Conservation (phyloP, 2,329 filamentous ascomycete genomes). For the Colletotrichum musae region DNA sequence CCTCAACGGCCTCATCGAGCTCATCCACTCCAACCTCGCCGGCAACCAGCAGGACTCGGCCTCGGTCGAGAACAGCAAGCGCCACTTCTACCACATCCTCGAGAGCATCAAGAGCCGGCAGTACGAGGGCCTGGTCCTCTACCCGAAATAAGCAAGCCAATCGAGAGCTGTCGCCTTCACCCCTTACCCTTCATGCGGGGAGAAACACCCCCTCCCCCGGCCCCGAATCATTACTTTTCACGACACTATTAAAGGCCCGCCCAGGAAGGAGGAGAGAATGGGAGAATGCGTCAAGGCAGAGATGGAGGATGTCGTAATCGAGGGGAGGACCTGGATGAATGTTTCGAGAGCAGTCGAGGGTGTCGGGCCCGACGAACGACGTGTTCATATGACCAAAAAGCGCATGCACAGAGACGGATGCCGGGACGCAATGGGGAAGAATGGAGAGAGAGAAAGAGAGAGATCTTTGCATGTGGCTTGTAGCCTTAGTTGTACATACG, state of each 20-base stretch:
- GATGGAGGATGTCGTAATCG: neutral
- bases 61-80: conserved; percentile 88
- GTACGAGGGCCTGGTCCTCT: conserved; percentile 90
- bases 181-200: neutral
- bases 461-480: conserved; percentile 19
- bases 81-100: conserved; percentile 94
- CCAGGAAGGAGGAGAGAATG: neutral
- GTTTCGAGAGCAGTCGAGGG: neutral
- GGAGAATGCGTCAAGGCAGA: neutral
- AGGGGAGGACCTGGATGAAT: neutral
- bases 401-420: conserved; percentile 27
- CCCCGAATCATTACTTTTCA: conserved; percentile 7
- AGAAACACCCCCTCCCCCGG: neutral
- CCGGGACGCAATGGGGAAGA: no score
- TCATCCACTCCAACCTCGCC: conserved; percentile 96
- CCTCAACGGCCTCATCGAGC: conserved; percentile 95
- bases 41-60: conserved; percentile 86
- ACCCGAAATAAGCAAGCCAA: conserved; percentile 57
- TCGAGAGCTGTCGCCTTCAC: neutral
- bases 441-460: neutral
- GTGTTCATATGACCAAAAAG: conserved; percentile 37
- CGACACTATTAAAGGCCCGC: neutral
- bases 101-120: conserved; percentile 94
- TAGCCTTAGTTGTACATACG: conserved; percentile 30
- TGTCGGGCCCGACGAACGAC: neutral